These are phyloP conservation scores for Podila clonocystis DNA, from an alignment of 192 early-diverging fungal genomes.

Conservation along the genomic window DNA sequence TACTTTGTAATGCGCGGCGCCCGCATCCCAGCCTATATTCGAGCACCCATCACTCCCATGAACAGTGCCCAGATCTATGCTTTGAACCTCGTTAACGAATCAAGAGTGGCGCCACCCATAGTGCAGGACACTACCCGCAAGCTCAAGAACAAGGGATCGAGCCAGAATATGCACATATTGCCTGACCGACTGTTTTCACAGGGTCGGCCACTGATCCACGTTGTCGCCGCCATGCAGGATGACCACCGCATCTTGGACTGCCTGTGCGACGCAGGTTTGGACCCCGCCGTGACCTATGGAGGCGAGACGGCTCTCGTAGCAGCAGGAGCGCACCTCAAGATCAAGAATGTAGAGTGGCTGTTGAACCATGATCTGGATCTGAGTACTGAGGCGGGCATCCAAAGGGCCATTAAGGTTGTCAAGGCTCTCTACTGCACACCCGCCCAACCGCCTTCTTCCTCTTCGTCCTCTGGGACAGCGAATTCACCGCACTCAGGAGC, in stretches of 20 bases:
- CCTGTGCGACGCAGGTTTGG: conserved; percentile 42
- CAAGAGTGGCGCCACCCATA: not conserved
- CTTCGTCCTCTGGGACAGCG: not conserved
- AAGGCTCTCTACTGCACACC: conserved; percentile 8
- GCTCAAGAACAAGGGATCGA: no score
- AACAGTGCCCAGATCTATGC: conserved; percentile 39
- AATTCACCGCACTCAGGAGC: not conserved
- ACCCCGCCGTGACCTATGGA: conserved; percentile 38
- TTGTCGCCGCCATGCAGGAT: conserved; percentile 51
- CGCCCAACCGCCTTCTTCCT: not conserved
- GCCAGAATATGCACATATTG: not conserved
- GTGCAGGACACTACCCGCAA: not conserved
- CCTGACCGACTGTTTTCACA: conserved; percentile 8
- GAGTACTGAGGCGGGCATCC: conserved; percentile 14
- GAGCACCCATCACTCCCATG: conserved; percentile 30
- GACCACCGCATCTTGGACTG: conserved; percentile 42
- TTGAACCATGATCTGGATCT: conserved; percentile 44
- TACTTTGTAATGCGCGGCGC: conserved; percentile 38
- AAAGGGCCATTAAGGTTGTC: conserved; percentile 27
- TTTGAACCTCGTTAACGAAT: conserved; percentile 29
- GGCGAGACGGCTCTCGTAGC: conserved; percentile 31
- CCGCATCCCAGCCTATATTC: conserved; percentile 43
- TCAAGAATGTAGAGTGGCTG: conserved; percentile 47
- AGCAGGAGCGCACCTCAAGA: conserved; percentile 34
- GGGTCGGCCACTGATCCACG: conserved; percentile 34